Percentiles rank a stretch among this genome's conserved stretches.
phyloP scores from a whole-genome alignment of 371 early-diverging fungal species.

The Fennellomyces sp. region DNA sequence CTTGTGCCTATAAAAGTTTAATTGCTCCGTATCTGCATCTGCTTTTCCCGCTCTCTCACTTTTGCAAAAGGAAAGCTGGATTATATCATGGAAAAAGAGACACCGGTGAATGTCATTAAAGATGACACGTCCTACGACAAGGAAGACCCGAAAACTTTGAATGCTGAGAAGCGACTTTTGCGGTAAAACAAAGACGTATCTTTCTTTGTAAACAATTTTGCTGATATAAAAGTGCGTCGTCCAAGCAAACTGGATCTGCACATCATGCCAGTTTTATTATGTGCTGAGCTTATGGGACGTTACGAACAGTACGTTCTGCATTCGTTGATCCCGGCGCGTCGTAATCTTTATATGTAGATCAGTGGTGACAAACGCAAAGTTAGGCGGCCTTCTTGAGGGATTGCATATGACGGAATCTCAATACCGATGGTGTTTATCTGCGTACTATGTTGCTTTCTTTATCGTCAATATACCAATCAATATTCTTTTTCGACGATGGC shows the following conservation, averaged over 20 bases:
- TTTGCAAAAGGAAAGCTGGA: no score
- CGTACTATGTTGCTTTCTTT: neutral
- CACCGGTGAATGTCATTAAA: no score
- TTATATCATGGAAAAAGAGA: no score
- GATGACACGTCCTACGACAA: no score
- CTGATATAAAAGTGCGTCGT: no score
- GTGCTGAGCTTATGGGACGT: neutral
- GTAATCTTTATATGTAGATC: neutral
- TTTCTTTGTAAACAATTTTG: no score
- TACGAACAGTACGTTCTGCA: neutral
- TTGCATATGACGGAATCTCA: neutral
- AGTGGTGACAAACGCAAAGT: neutral
- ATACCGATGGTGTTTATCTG: conserved; percentile 1
- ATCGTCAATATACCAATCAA: neutral
- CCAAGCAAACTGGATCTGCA: neutral
- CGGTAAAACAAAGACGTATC: no score
- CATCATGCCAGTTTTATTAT: neutral
- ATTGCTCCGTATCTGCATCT: no score
- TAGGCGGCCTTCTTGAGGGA: neutral
- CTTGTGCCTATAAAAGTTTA: no score
- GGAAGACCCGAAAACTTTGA: no score
- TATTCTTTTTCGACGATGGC: neutral
- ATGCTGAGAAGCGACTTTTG: no score
- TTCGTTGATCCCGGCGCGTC: neutral
- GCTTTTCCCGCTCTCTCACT: no score